Percentiles rank a stretch among this genome's conserved stretches.
Evolutionary conservation across 2,329 filamentous ascomycete genomes (phyloP).

Genomic region (Acrodontium crateriforme): DNA sequence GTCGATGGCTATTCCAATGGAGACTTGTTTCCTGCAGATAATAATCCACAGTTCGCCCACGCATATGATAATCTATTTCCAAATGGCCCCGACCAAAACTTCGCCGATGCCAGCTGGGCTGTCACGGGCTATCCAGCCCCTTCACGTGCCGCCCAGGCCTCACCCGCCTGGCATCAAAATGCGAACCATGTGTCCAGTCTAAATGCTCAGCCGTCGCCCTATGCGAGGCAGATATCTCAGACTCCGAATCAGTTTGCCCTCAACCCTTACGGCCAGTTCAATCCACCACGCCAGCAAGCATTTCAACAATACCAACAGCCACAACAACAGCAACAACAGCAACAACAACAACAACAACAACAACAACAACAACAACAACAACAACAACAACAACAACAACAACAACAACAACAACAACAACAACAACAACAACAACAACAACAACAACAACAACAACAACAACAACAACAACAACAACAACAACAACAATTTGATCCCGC

Average conservation of each 20-base stretch:
- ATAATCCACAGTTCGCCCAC: slow-evolving; percentile 15
- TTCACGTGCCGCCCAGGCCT: slow-evolving; percentile 16
- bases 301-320: too few species aligned
- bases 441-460: slow-evolving; percentile 1
- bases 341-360: too few species aligned
- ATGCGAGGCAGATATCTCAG: slow-evolving; percentile 13
- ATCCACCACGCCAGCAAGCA: too few species aligned
- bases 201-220: slow-evolving; percentile 10
- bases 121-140: slow-evolving; percentile 14
- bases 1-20: slow-evolving; percentile 8
- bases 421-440: slow-evolving; percentile 4
- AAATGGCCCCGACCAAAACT: slow-evolving; percentile 13
- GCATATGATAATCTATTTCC: slow-evolving; percentile 19
- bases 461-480: slow-evolving; percentile 11
- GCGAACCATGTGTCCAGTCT: slow-evolving; percentile 13
- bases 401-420: too few species aligned
- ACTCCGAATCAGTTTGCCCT: slow-evolving; percentile 15
- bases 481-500: slow-evolving; percentile 14
- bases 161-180: slow-evolving; percentile 14
- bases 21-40: slow-evolving; percentile 19
- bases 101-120: slow-evolving; percentile 20
- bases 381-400: too few species aligned
- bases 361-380: too few species aligned
- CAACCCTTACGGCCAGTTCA: slow-evolving; percentile 12
- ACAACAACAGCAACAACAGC: too few species aligned